These are phyloP conservation scores for Amaranthus cruentus DNA, from an alignment of 148 eudicot species.

Conservation along the genomic window DNA sequence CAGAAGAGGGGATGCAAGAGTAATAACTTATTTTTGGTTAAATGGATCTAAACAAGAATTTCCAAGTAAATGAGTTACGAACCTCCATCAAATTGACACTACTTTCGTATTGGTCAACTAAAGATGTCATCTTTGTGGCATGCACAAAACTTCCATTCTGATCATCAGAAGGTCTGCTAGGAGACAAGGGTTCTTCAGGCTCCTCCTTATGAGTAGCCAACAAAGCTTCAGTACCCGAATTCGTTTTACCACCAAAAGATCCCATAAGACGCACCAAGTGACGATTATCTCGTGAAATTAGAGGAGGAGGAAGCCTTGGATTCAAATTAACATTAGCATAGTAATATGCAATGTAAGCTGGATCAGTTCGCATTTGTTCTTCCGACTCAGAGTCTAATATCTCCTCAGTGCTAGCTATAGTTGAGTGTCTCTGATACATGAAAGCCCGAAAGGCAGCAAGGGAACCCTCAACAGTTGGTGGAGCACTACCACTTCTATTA, in stretches of 20 bases:
- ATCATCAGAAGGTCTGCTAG: constrained; percentile 13
- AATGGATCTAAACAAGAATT: neutral
- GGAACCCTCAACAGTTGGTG: constrained; percentile 40
- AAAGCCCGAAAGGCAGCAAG: constrained; percentile 27
- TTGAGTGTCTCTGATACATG: constrained; percentile 28
- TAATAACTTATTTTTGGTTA: neutral
- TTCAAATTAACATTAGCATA: constrained; percentile 54
- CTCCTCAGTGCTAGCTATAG: constrained; percentile 12
- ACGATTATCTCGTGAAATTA: constrained; percentile 49
- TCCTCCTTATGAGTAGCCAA: constrained; percentile 36
- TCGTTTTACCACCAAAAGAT: constrained; percentile 17
- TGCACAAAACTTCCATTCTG: neutral
- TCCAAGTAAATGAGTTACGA: constrained; percentile 15
- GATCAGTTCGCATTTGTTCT: constrained; percentile 51
- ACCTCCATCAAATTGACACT: constrained; percentile 25
- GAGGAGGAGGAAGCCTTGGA: constrained; percentile 70
- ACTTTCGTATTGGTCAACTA: constrained; percentile 7
- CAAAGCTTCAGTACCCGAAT: constrained; percentile 15
- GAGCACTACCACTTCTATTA: constrained; percentile 45
- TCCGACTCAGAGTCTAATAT: constrained; percentile 31
- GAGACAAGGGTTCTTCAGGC: constrained; percentile 24
- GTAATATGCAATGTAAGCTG: constrained; percentile 50
- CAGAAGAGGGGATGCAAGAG: neutral
- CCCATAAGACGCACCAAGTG: constrained; percentile 27
- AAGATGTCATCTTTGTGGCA: constrained; percentile 8